phyloP scores from a whole-genome alignment of 2,329 filamentous ascomycete genomes.

The Rutstroemia sp. region DNA sequence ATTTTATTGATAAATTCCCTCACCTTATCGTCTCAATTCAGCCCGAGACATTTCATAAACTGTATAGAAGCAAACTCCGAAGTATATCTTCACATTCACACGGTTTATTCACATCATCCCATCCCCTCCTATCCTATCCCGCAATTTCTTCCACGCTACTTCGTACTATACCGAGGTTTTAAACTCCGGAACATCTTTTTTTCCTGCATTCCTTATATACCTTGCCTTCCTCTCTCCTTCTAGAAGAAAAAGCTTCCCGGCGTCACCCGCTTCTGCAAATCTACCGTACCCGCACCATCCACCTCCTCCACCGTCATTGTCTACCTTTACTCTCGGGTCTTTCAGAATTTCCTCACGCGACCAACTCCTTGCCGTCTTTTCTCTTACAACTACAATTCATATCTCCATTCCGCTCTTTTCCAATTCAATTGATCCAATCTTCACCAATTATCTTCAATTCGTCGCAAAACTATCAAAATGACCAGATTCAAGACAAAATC shows the following conservation, averaged over 20 bases:
- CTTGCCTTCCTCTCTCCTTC: not conserved
- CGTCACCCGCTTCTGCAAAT: not conserved
- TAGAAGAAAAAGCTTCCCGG: not conserved
- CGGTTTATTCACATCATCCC: too few relatives aligned
- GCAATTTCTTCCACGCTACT: too few relatives aligned
- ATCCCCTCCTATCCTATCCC: too few relatives aligned
- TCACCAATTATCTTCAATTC: not conserved
- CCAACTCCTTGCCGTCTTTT: not conserved
- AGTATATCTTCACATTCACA: too few relatives aligned
- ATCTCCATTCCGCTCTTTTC: not conserved
- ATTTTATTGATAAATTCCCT: too few relatives aligned
- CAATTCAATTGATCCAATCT: not conserved
- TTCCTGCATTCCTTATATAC: not conserved
- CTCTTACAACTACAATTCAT: not conserved
- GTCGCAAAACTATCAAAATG: slow-evolving; percentile 14
- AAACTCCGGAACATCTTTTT: not conserved
- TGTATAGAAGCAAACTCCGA: too few relatives aligned
- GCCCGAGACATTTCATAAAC: too few relatives aligned
- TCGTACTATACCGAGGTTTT: not conserved
- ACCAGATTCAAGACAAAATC: slow-evolving; percentile 27
- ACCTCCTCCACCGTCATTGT: not conserved
- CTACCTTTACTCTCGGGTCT: not conserved
- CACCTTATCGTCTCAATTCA: too few relatives aligned
- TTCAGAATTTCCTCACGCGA: slow-evolving; percentile 5
- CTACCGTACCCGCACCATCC: not conserved